phyloP scores from a whole-genome alignment of 2,329 filamentous ascomycete species.

The Teratosphaeria gauchensis region DNA sequence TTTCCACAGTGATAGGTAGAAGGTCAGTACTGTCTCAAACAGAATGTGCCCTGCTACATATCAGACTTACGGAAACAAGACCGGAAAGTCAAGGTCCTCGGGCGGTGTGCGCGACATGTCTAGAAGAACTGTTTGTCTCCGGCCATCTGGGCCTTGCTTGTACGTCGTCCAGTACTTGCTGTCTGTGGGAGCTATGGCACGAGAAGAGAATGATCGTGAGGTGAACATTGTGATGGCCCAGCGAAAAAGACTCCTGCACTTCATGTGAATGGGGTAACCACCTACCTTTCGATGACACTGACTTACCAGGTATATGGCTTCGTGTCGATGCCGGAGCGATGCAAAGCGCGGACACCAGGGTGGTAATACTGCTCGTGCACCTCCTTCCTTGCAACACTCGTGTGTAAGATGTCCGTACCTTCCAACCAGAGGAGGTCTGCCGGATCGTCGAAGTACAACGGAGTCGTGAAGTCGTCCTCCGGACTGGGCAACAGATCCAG shows the following conservation, averaged over 20 bases:
- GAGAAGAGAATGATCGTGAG: constrained; percentile 42
- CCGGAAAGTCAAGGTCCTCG: constrained; percentile 29
- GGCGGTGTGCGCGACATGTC: constrained; percentile 24
- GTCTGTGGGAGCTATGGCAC: constrained; percentile 22
- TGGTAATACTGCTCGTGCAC: constrained; percentile 30
- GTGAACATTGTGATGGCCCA: constrained; percentile 45
- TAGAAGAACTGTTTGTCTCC: constrained; percentile 24
- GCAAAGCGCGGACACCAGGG: constrained; percentile 23
- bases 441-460: constrained; percentile 25
- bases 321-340: constrained; percentile 21
- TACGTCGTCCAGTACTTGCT: constrained; percentile 29
- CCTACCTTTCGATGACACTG: constrained; percentile 14
- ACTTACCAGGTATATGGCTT: constrained; percentile 34
- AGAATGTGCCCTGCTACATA: no score
- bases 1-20: no score
- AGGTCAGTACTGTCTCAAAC: no score
- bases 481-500: constrained; percentile 25
- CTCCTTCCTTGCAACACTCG: constrained; percentile 20
- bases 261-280: constrained; percentile 7
- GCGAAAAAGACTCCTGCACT: constrained; percentile 35
- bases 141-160: constrained; percentile 19
- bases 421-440: constrained; percentile 25
- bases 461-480: constrained; percentile 21
- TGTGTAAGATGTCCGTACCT: constrained; percentile 27
- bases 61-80: constrained; percentile 34